A percentile compares a stretch with the other conserved stretches of the same genome.
These are phyloP conservation scores for Mikania micrantha DNA, from an alignment of 129 eudicot species.

Conservation along the genomic window DNA sequence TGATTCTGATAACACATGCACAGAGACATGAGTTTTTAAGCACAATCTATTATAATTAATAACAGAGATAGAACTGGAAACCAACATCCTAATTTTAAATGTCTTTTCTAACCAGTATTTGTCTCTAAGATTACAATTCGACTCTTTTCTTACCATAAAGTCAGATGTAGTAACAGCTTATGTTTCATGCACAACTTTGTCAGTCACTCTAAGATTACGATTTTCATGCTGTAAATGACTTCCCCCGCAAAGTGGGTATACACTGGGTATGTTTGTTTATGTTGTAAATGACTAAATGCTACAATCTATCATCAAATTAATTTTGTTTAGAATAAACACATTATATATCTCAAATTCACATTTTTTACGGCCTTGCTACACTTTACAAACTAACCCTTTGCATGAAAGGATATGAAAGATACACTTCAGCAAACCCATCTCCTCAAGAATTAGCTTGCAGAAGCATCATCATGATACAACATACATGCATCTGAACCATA, in stretches of 20 bases:
- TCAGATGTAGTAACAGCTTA: too few species aligned
- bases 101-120: background rate
- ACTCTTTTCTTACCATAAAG: background rate
- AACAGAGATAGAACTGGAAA: background rate
- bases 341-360: background rate
- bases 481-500: background rate
- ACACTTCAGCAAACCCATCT: background rate
- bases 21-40: background rate
- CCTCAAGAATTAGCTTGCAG: background rate
- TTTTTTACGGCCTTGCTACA: background rate
- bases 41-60: background rate
- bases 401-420: background rate
- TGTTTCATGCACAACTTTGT: too few species aligned
- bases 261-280: too few species aligned
- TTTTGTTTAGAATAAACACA: background rate
- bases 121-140: background rate
- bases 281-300: too few species aligned
- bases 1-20: slow-evolving; percentile 37
- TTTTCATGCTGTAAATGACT: too few species aligned
- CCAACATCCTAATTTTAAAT: background rate
- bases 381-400: background rate
- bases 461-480: background rate
- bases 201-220: too few species aligned
- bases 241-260: too few species aligned
- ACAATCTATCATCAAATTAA: background rate